Percentiles rank a stretch among this genome's conserved stretches.
phyloP scores from a whole-genome alignment of 345 rosid species.

The Conringia planisiliqua region DNA sequence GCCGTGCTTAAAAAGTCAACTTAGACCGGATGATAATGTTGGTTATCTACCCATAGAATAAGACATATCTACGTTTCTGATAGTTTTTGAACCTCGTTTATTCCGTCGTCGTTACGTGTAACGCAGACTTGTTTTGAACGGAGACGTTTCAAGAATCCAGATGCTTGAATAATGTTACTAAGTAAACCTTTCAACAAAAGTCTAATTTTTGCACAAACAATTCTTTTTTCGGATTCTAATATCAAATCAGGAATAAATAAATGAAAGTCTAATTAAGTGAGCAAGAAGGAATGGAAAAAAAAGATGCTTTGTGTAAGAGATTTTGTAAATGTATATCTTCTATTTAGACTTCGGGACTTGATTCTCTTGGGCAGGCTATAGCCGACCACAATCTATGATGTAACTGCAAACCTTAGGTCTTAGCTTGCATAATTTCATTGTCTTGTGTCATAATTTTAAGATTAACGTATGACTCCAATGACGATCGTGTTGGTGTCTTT shows the following conservation, averaged over 20 bases:
- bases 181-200: slow-evolving; percentile 9
- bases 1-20: slow-evolving; percentile 6
- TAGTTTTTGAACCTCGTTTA: slow-evolving; percentile 13
- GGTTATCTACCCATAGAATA: slow-evolving; percentile 26
- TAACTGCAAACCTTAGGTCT: not conserved
- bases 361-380: not conserved
- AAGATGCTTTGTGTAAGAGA: not conserved
- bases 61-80: slow-evolving; percentile 11
- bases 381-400: not conserved
- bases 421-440: not conserved
- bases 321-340: not conserved
- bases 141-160: not conserved
- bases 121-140: slow-evolving; percentile 19
- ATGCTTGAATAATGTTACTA: not conserved
- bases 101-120: slow-evolving; percentile 22
- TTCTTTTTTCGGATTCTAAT: not conserved
- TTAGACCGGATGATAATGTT: slow-evolving; percentile 9
- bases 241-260: not conserved
- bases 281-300: not conserved
- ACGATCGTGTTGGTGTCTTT: not conserved
- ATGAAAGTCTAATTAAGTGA: not conserved
- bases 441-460: not conserved
- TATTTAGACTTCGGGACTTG: not conserved
- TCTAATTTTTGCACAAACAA: not conserved
- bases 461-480: not conserved